A percentile compares a stretch with the other conserved stretches of the same genome.
phyloP scores from a whole-genome alignment of 371 early-diverging fungal species.

The Zancudomyces culisetae region DNA sequence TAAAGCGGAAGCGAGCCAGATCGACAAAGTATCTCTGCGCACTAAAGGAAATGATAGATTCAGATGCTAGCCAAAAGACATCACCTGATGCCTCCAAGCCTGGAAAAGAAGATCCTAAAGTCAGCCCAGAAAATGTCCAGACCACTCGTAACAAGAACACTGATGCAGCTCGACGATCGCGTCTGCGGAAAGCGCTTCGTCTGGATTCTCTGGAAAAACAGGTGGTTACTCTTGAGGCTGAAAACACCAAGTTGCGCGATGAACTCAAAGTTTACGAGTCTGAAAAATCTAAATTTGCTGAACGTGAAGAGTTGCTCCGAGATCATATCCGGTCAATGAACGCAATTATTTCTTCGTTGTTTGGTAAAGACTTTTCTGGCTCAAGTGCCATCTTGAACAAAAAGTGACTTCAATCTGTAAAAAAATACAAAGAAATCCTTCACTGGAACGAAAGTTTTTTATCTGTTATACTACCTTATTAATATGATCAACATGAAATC shows the following conservation, averaged over 20 bases:
- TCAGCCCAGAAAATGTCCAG: constrained; percentile 9
- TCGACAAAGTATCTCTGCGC: neutral
- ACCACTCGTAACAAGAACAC: constrained; percentile 62
- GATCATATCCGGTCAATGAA: constrained; percentile 1
- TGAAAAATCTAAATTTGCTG: constrained; percentile 14
- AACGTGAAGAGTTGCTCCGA: constrained; percentile 6
- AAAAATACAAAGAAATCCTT: too few relatives aligned
- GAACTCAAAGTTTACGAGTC: constrained; percentile 30
- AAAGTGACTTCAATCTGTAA: too few relatives aligned
- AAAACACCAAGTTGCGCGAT: constrained; percentile 49
- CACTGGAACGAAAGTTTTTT: too few relatives aligned
- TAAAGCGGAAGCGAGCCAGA: constrained; percentile 42
- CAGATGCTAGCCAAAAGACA: neutral
- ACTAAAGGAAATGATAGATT: neutral
- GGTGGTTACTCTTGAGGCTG: constrained; percentile 53
- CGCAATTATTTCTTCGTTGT: neutral
- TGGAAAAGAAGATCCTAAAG: neutral
- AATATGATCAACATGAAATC: too few relatives aligned
- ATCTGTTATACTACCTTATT: too few relatives aligned
- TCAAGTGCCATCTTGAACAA: too few relatives aligned
- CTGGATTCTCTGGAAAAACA: constrained; percentile 65
- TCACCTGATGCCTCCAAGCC: neutral
- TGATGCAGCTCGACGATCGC: constrained; percentile 86
- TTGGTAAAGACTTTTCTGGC: neutral
- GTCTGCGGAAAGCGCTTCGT: constrained; percentile 63